phyloP scores from a whole-genome alignment of 768 basidiomycete genomes.

The Termitomyces sp. region DNA sequence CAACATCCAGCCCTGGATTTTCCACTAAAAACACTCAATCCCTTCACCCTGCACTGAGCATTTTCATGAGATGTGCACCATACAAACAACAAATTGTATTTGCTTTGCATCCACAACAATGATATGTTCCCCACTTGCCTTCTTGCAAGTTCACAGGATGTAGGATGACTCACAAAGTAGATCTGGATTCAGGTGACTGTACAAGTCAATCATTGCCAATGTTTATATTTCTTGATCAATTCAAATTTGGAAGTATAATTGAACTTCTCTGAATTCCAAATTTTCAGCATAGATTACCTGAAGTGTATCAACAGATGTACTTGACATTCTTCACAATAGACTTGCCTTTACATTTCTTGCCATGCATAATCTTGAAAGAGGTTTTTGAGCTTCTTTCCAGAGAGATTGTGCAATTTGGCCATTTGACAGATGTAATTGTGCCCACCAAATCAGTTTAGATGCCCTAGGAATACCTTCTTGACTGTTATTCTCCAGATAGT shows the following conservation, averaged over 20 bases:
- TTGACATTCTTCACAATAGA: neutral
- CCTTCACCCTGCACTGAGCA: no score
- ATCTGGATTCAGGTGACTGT: neutral
- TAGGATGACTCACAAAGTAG: neutral
- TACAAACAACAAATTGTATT: neutral
- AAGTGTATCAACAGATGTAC: neutral
- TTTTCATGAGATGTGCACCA: neutral
- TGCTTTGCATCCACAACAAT: neutral
- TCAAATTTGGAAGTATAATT: neutral
- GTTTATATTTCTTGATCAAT: neutral
- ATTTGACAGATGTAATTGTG: conserved; percentile 17
- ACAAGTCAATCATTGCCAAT: neutral
- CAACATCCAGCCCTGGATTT: no score
- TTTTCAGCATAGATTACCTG: neutral
- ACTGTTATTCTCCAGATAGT: neutral
- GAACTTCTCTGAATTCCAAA: neutral
- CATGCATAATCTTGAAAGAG: neutral
- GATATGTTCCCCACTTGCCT: neutral
- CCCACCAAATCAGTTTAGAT: conserved; percentile 12
- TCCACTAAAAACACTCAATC: no score
- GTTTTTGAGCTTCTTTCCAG: conserved; percentile 14
- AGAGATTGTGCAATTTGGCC: conserved; percentile 20
- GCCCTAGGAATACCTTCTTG: neutral
- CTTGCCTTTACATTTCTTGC: conserved; percentile 1
- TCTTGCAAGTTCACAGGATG: neutral